Evolutionary conservation across 768 basidiomycete species (phyloP), one percentile per base, ranked within the genome.

Genomic region (Phaeotremella skinneri): DNA sequence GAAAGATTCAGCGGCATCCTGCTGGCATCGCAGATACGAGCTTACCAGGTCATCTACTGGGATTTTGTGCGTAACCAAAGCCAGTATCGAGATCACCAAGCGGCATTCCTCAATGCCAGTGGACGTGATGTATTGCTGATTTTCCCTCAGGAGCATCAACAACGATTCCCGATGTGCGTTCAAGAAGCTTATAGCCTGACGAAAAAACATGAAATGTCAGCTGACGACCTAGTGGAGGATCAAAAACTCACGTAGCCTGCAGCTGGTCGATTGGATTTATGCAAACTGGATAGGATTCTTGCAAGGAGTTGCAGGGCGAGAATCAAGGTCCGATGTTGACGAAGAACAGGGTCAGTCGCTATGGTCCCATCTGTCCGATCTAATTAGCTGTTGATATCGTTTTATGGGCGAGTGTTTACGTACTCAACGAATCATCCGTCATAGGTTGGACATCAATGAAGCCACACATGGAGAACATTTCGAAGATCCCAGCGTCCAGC

Each of bases 321-420:
- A 78, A 91, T 84, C 66, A 96, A 82, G 0, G 96, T 77, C 69
- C 96, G 92, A 68, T 96, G 91, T 73, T 96, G 92, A 32, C 94
- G 85, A 55, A 89, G 86, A 20, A 91, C 83, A 0, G 58, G 49
- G 6, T 72, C 70, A 6, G 52, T 41, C 25, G 58, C 54, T 7
- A 49, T 48, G 7, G 43, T 27, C 25, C 59, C 61, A 25, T 58
- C 61, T 63, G 4, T 42, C 54, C 49, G 55, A 61, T 49, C 30
- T 34, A n/a, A 49, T 3, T 27, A 27, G 32, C 20, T 20, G 6
- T 11, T 9, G 2, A 17, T 31, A 9, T 42, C 29, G 21, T 23
- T 60, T 37, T 30, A 55, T 29, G 34, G 23, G 2, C n/a, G n/a
- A n/a, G n/a, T n/a, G n/a, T n/a, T n/a, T n/a, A 51, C 59, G 65